Base-by-base conservation (phyloP, 495 filamentous ascomycete genomes). In the Lepidopterella palustris region DNA sequence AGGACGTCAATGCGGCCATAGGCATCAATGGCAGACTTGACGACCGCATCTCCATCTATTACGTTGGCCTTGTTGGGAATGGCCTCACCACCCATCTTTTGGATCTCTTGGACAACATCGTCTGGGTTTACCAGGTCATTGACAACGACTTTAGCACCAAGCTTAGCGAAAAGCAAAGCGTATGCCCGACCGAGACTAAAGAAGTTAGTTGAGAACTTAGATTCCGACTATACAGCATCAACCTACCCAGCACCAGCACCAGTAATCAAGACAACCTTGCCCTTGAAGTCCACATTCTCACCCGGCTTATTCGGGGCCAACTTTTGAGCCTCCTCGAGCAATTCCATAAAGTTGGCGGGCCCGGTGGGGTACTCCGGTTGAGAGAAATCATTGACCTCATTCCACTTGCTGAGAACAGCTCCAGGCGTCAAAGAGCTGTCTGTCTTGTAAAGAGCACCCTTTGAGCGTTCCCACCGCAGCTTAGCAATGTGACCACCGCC, bases 61-160 rank as follows among this genome's bases (percentile, higher is more conserved):
- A 89, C 92, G 42, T 86, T 92, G 58, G 88, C 90, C 80, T 97
- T 98, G 74, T 89, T 89, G 60, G 89, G 90, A 49, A 90, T 89
- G 15, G 95, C 93, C 77, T 96, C 83, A 54, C 95, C 92, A 56
- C 95, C 95, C 55, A 83, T 60, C 76, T 90, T 87, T 74, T 87
- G 84, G 73, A 98, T 98, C 76, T 98, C 93, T 68, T 87, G 77
- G 40, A 98, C 93, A 18, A 92, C 89, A 45, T 82, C 79, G 67
- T 96, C 93, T n/a, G 95, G 95, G 78, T 97, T 87, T 45, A 87
- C 82, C 1, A 98, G 79, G 67, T 98, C 93, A 74, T 98, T 98
- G 45, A 98, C 91, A 35, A 98, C 92, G 18, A 98, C 82, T 26
- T 85, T 84, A 47, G 93, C 95, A 57, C 95, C 95, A 58, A 84